Evolutionary conservation across 768 basidiomycete species (phyloP).

Genomic region (Xanthoconium stramineum): DNA sequence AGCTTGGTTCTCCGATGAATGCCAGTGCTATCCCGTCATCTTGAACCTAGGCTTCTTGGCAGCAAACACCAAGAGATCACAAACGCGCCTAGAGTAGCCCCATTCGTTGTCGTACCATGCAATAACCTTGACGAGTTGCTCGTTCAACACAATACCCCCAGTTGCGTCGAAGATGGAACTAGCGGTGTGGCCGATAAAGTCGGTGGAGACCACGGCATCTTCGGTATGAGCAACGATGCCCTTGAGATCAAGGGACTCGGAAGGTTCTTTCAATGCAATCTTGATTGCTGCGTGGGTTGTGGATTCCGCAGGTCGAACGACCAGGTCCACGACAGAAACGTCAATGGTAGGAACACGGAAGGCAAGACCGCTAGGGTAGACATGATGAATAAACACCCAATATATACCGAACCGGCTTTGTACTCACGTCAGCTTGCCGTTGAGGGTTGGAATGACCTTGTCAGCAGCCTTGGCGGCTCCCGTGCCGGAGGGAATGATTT

Average conservation of each 20-base stretch:
- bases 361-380: slow-evolving; percentile 64
- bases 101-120: slow-evolving; percentile 95
- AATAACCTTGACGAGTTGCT: slow-evolving; percentile 94
- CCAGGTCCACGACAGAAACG: slow-evolving; percentile 97
- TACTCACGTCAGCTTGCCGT: slow-evolving; percentile 94
- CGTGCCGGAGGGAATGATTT: slow-evolving; percentile 98
- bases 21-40: neutral
- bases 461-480: slow-evolving; percentile 99
- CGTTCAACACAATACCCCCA: slow-evolving; percentile 90
- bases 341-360: slow-evolving; percentile 98
- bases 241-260: slow-evolving; percentile 58
- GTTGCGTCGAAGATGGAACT: slow-evolving; percentile 93
- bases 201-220: slow-evolving; percentile 90
- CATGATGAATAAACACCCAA: slow-evolving; percentile 3
- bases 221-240: slow-evolving; percentile 90
- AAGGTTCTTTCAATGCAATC: slow-evolving; percentile 72
- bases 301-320: slow-evolving; percentile 83
- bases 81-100: slow-evolving; percentile 91
- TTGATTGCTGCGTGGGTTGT: slow-evolving; percentile 92
- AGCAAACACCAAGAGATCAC: slow-evolving; percentile 81
- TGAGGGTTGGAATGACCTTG: slow-evolving; percentile 93
- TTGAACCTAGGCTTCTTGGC: slow-evolving; percentile 41
- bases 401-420: neutral
- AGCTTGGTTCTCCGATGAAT: neutral
- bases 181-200: no score